Conservation (phyloP, 2,329 filamentous ascomycete species). For the Hypoxylon rubiginosum region DNA sequence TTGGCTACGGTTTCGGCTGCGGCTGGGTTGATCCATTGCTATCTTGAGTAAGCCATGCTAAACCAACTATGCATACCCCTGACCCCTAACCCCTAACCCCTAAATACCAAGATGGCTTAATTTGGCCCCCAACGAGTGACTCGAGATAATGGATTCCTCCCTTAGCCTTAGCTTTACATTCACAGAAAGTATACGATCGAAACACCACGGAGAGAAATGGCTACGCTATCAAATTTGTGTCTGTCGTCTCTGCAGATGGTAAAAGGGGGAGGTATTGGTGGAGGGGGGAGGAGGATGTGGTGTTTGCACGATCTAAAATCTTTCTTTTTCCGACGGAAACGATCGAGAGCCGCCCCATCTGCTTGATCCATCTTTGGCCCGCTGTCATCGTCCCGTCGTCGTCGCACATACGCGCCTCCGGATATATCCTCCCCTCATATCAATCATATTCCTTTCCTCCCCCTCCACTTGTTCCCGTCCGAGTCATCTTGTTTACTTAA, state of each 20-base stretch:
- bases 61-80: too few species aligned
- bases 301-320: constrained; percentile 42
- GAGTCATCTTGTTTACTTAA: constrained; percentile 1
- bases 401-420: constrained; percentile 26
- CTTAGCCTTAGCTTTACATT: background rate
- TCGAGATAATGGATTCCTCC: background rate
- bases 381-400: constrained; percentile 5
- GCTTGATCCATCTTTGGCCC: constrained; percentile 34
- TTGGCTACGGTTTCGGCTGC: too few species aligned
- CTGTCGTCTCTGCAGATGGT: background rate
- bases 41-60: background rate
- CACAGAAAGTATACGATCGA: background rate
- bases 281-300: constrained; percentile 12
- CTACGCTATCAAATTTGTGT: background rate
- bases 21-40: background rate
- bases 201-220: background rate
- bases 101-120: background rate
- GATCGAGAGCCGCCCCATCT: constrained; percentile 8
- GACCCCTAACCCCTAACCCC: background rate
- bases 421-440: constrained; percentile 36
- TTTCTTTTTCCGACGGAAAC: constrained; percentile 20
- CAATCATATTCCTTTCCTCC: constrained; percentile 8
- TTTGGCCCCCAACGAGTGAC: background rate
- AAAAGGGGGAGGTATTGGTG: background rate
- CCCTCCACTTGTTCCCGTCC: constrained; percentile 13